A percentile compares a stretch with the other conserved stretches of the same genome.
phyloP scores from a whole-genome alignment of 73 alveolate genomes.

The Paramecium bursaria region DNA sequence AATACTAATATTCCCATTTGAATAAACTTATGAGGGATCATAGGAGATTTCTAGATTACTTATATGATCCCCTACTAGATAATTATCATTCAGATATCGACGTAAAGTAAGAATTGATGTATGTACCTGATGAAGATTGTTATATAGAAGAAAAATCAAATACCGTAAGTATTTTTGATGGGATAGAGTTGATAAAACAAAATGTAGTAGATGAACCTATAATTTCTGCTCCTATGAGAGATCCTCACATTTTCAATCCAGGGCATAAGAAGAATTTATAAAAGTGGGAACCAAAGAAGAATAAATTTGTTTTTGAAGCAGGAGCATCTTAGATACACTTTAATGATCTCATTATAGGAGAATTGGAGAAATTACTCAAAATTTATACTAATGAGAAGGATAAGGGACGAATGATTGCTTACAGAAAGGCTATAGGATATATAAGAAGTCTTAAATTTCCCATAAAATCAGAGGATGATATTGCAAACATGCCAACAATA shows the following conservation, averaged over 20 bases:
- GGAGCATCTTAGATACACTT: constrained; percentile 58
- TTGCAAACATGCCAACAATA: constrained; percentile 71
- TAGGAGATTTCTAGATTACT: too few relatives aligned
- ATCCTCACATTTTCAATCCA: constrained; percentile 44
- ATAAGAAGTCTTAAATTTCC: constrained; percentile 72
- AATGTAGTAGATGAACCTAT: background rate
- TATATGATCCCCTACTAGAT: too few relatives aligned
- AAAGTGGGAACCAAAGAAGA: constrained; percentile 66
- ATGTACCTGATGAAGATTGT: constrained; percentile 55
- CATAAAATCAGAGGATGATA: constrained; percentile 75
- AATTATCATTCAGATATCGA: too few relatives aligned
- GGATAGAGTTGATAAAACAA: background rate
- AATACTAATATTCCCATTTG: too few relatives aligned
- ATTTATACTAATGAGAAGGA: constrained; percentile 77
- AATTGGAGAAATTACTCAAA: constrained; percentile 72
- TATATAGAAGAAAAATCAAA: constrained; percentile 6
- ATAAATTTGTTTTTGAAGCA: constrained; percentile 65
- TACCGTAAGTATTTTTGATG: constrained; percentile 26
- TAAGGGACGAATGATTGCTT: constrained; percentile 83
- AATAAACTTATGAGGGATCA: too few relatives aligned
- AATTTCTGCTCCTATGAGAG: background rate
- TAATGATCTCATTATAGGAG: constrained; percentile 52
- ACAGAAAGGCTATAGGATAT: constrained; percentile 77
- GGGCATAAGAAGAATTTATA: constrained; percentile 53
- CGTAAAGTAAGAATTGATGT: too few relatives aligned